Evolutionary conservation across 306 rosid genomes (phyloP).

Genomic region (Canavalia gladiata): DNA sequence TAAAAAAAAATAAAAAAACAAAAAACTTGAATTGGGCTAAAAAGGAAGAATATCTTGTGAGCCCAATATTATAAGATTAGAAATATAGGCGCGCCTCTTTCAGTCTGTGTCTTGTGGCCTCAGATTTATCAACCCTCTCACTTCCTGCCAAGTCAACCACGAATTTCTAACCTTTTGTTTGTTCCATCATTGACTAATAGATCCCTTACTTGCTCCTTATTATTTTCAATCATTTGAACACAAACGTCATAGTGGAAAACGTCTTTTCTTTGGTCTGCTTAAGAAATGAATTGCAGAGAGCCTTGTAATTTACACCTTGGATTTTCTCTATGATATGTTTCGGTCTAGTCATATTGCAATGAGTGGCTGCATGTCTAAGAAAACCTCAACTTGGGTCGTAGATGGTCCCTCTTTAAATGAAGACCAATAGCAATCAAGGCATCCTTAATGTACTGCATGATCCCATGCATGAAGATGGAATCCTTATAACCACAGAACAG

Average conservation of each 20-base stretch:
- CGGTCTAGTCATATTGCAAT: slow-evolving; percentile 79
- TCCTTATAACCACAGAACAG: too few species aligned
- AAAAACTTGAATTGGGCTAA: too few species aligned
- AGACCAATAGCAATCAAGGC: too few species aligned
- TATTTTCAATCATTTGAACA: slow-evolving; percentile 98
- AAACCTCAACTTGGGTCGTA: slow-evolving; percentile 68
- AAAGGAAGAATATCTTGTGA: too few species aligned
- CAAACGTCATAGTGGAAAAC: slow-evolving; percentile 81
- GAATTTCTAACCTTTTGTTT: slow-evolving; percentile 93
- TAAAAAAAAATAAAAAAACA: too few species aligned
- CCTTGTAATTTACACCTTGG: slow-evolving; percentile 95
- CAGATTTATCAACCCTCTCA: slow-evolving; percentile 98
- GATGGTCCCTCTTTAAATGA: too few species aligned
- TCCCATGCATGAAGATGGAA: too few species aligned
- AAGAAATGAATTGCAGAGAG: slow-evolving; percentile 85
- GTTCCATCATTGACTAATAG: slow-evolving; percentile 86
- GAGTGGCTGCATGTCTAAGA: slow-evolving; percentile 90
- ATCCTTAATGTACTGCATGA: too few species aligned
- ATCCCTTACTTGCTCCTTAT: slow-evolving; percentile 98
- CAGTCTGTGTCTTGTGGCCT: slow-evolving; percentile 93
- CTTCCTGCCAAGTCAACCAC: slow-evolving; percentile 98
- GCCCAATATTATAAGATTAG: too few species aligned
- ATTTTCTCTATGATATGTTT: slow-evolving; percentile 85
- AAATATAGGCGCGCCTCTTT: slow-evolving; percentile 75
- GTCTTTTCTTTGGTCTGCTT: slow-evolving; percentile 88